Evolutionary conservation across 805 yeast genomes (phyloP), one percentile per base, ranked within the genome.

Genomic region (Candida yuanshanica): DNA sequence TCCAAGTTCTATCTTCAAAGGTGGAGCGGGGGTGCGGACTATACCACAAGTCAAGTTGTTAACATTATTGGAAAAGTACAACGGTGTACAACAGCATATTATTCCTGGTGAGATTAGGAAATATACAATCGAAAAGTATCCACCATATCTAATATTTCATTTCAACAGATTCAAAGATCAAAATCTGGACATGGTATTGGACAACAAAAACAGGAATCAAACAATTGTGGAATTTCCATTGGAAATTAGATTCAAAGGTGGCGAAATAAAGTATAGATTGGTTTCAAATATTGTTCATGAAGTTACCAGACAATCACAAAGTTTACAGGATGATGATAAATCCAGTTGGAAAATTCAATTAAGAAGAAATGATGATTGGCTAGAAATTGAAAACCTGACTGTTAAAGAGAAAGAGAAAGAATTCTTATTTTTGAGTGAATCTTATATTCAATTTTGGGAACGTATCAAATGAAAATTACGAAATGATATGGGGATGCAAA

Each of bases 401-500:
- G 69, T 76, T 1, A 66, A 61, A 26, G 56, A 56, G 12, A 69
- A 74, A 18, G 79, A 79, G 29, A 66, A 66, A 38, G 88, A 81
- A 46, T 63, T 83, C 32, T 50, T 86, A 41, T 80, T 83, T 52
- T 56, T 84, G 23, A 68, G 71, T 31, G 85, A 82, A 50, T 72
- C 77, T 25, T 78, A 74, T 58, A 61, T 86, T 20, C 91, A 84
- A 58, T 63, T 85, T 10, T 83, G 93, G 90, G 71, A 74, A 46
- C 60, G 56, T 36, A 41, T 46, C 2, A 37, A 44, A 41, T 46
- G 25, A 32, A 5, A n/a, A 5, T 18, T 27, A 27, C n/a, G n/a
- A n/a, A n/a, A n/a, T 17, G 14, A 8, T 9, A 18, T 35, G n/a
- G n/a, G n/a, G n/a, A n/a, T n/a, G n/a, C n/a, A n/a, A n/a, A n/a